Evolutionary conservation across 164 flowering plant genomes (phyloP).

Genomic region (Berberis vulgaris): DNA sequence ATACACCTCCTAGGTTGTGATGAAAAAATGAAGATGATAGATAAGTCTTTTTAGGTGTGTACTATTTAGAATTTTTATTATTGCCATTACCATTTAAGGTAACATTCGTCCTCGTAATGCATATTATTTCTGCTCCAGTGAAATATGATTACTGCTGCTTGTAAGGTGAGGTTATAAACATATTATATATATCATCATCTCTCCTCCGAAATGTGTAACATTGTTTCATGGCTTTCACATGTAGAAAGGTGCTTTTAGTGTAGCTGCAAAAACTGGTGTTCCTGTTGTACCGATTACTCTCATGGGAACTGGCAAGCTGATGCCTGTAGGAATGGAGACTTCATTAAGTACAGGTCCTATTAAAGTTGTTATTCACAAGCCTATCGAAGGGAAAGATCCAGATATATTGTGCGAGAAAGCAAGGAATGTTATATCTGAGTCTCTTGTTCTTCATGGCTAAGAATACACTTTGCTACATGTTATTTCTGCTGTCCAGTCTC

Average conservation of each 20-base stretch:
- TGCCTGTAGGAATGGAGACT: slow-evolving; percentile 84
- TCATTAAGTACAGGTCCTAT: slow-evolving; percentile 55
- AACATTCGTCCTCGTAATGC: no score
- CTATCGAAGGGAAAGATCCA: slow-evolving; percentile 58
- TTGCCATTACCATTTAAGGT: no score
- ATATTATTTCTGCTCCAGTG: no score
- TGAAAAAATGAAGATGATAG: no score
- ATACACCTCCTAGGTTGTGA: no score
- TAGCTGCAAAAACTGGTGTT: slow-evolving; percentile 77
- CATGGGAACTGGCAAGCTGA: slow-evolving; percentile 84
- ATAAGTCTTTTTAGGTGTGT: no score
- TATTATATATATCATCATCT: not conserved
- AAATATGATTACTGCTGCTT: not conserved
- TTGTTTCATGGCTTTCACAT: slow-evolving; percentile 11
- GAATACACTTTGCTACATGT: not conserved
- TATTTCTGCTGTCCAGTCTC: no score
- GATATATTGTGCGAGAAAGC: slow-evolving; percentile 52
- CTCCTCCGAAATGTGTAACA: not conserved
- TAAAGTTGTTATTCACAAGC: slow-evolving; percentile 68
- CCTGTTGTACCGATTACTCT: slow-evolving; percentile 89
- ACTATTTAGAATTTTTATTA: no score
- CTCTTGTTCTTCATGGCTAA: slow-evolving; percentile 31
- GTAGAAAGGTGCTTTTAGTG: slow-evolving; percentile 94
- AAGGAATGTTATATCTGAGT: slow-evolving; percentile 46
- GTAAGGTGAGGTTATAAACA: not conserved